Evolutionary conservation across 139 green algal genomes (phyloP), one percentile per base, ranked within the genome.

Genomic region (Picochlorum sp.): DNA sequence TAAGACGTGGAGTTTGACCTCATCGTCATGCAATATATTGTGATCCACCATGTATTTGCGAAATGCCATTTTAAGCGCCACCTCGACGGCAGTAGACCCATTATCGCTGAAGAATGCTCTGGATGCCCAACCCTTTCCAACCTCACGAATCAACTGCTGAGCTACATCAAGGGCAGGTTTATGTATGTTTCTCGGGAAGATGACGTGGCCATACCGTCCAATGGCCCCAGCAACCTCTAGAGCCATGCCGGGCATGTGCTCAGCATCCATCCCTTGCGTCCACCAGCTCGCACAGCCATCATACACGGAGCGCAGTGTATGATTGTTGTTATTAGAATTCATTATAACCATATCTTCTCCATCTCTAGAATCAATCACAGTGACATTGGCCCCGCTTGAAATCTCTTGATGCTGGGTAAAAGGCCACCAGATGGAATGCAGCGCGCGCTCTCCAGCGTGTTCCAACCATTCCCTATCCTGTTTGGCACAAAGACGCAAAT

Each of bases 31-130:
- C 28, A 59, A 11, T 20, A 59, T 38, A 0, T 55, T 16, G 6
- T 74, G 50, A 47, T 81, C 64, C 3, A 65, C 34, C 63, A 72
- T 67, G 65, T 76, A 94, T 67, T 81, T 89, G 6, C 90, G 71
- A 72, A 98, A 89, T 0, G 87, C 92, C 90, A 98, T 97, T 80
- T 98, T 98, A 3, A 98, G 63, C 0, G 84, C 92, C 13, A 97
- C 89, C 74, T 98, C 93, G 0, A 97, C 73, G 0, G 90, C 92
- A 4, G 92, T 97, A 54, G 83, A 95, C 44, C 70, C 70, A 57
- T 98, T 85, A 65, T 98, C 93, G 2, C 81, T 87, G 74, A 80
- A 95, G 52, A 94, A 97, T 16, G 92, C 93, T 4, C 87, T 72
- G 14, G 15, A 45, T 0, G 90, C 92, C 92, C 92, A 98, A 49